Percentiles rank a stretch among this genome's conserved stretches.
Evolutionary conservation across 2,329 filamentous ascomycete species (phyloP).

Genomic region (Incumbomyces delicatus): DNA sequence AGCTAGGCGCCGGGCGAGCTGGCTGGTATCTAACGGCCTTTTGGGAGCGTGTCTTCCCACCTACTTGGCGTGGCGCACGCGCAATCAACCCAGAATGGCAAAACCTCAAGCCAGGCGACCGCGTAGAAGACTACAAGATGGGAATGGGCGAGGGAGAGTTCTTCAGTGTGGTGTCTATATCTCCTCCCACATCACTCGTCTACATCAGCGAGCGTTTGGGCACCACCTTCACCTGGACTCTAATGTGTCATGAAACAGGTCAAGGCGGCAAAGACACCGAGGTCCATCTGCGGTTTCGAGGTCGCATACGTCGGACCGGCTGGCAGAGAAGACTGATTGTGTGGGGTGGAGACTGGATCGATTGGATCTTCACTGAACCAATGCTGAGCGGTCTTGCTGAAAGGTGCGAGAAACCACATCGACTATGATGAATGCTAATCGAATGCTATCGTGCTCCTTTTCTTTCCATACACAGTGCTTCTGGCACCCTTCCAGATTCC

Average conservation of each 20-base stretch:
- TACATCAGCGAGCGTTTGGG: neutral
- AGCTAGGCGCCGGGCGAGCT: neutral
- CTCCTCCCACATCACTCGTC: neutral
- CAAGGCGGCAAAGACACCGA: neutral
- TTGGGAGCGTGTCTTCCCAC: neutral
- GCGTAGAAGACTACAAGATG: neutral
- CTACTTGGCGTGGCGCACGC: neutral
- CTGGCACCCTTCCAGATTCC: no score
- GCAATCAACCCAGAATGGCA: neutral
- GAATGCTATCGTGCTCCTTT: no score
- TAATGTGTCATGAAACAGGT: neutral
- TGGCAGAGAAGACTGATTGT: neutral
- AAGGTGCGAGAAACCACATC: neutral
- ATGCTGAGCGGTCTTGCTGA: neutral
- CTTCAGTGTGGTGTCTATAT: neutral
- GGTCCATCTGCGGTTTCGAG: neutral
- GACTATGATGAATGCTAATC: neutral
- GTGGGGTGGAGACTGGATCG: neutral
- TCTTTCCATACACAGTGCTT: no score
- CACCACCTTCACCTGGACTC: neutral
- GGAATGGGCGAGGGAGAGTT: neutral
- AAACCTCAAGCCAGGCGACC: neutral
- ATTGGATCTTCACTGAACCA: neutral
- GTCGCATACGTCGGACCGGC: neutral
- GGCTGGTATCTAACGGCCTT: neutral